Conservation (phyloP, 139 green algal species). For the Chlorella vulgaris region DNA sequence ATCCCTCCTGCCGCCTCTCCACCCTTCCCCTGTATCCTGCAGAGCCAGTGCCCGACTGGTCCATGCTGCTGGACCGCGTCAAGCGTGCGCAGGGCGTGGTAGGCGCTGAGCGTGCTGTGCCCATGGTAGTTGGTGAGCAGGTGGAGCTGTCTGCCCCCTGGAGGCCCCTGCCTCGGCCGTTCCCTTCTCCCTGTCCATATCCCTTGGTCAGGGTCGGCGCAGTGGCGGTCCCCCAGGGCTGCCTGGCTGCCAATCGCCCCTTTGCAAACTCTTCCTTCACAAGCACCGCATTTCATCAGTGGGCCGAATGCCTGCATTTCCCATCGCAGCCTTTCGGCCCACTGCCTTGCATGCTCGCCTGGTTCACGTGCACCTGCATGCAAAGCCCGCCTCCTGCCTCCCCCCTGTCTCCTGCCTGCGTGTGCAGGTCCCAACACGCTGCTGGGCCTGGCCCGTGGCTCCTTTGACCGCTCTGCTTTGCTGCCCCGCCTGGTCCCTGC, state of each 20-base stretch:
- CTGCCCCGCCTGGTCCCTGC: conserved; percentile 68
- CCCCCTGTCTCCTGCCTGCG: background rate
- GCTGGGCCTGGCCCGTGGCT: conserved; percentile 62
- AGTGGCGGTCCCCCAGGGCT: no score
- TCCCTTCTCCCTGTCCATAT: background rate
- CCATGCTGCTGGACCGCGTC: conserved; percentile 64
- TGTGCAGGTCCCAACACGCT: conserved; percentile 76
- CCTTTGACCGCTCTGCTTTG: conserved; percentile 27
- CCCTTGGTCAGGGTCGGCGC: background rate
- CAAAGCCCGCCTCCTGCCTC: background rate
- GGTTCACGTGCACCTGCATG: no score
- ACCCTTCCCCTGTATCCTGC: background rate
- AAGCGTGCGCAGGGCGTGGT: conserved; percentile 67
- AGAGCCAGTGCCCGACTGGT: conserved; percentile 58
- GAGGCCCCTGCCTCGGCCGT: background rate
- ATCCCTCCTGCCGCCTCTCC: background rate
- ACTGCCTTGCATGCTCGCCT: no score
- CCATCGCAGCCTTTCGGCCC: no score
- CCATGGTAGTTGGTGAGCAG: conserved; percentile 77
- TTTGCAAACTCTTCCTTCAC: no score
- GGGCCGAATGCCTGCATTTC: no score
- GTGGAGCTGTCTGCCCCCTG: no score
- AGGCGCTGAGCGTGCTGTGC: conserved; percentile 71
- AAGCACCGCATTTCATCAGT: no score
- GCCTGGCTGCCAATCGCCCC: no score